These are phyloP conservation scores for Mallotus repandus DNA, from an alignment of 441 rosid species.

Conservation along the genomic window DNA sequence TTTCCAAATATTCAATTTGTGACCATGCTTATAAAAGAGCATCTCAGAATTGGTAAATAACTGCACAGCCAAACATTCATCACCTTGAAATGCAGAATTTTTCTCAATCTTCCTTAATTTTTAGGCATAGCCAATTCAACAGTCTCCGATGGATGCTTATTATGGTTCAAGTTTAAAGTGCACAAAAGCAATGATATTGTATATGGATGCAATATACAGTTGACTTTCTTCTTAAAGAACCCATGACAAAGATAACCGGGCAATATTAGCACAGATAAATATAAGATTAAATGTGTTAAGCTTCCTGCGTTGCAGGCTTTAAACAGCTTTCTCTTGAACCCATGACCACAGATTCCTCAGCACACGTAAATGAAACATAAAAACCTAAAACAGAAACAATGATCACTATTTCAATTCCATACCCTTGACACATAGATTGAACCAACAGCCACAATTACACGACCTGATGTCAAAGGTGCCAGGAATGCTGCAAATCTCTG, in stretches of 20 bases:
- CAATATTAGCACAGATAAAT: background rate
- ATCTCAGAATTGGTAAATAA: background rate
- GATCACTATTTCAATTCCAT: constrained; percentile 19
- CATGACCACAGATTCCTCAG: background rate
- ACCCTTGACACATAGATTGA: constrained; percentile 77
- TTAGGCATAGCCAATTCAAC: too few species aligned
- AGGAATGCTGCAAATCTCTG: constrained; percentile 96
- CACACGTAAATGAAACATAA: background rate
- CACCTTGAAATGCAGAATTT: background rate
- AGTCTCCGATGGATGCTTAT: background rate
- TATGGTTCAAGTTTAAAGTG: background rate
- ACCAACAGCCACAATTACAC: constrained; percentile 68
- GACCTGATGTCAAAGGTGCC: constrained; percentile 90
- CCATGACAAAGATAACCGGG: background rate
- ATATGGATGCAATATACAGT: background rate
- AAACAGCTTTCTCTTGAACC: background rate
- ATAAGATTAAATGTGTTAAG: background rate
- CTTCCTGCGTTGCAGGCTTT: background rate
- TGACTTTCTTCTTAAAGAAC: background rate
- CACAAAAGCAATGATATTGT: background rate
- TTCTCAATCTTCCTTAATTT: background rate
- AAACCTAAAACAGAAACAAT: background rate
- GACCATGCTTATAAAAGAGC: background rate
- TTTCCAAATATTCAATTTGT: background rate
- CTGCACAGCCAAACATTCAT: background rate